Base-by-base conservation (phyloP, 371 early-diverging fungal genomes). In the Mortierella sp. region DNA sequence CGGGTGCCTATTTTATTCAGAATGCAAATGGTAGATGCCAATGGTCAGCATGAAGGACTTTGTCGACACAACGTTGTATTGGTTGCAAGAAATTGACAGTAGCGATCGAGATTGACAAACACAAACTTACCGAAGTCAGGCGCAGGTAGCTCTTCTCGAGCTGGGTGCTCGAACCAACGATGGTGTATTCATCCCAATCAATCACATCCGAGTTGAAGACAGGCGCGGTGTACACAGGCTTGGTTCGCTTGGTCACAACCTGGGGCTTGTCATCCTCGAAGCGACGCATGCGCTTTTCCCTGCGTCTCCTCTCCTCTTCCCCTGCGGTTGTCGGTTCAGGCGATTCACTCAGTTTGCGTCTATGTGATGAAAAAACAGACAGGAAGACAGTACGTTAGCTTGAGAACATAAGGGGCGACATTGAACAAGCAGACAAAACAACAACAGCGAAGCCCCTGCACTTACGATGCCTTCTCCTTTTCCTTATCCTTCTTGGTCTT, bases 81-180 rank as follows among this genome's bases (percentile, higher is more conserved):
- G 21, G 9, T 38, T 8, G 42, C 34, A 24, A 10, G 6, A 6
- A 42, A 31, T 4, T 26, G 38, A 6, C 21, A 5, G 34, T n/a
- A 73, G 44, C 47, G 10, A 71, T 11, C 44, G 4, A 19, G 38
- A n/a, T 42, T 74, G 54, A 19, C 24, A 14, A 68, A 24, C 28
- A 52, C 16, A 68, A 28, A 74, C 81, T 74, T 90, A 95, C 95
- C 24, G 95, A 95, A 2, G 99, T 99, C 73, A 99, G 90, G 60
- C 99, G 90, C 55, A 98, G 82, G 87, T 98, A 99, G 70, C 89
- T 89, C 88, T 98, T 98, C 83, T 98, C 98, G 26, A 98, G 89
- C 76, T 92, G 88, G 24, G 90, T 89, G 75, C 94, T 92, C 4
- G 98, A 97, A 50, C 99, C 99, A 34, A 98, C 94, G 76, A 99